Evolutionary conservation across 2,329 filamentous ascomycete genomes (phyloP).

Genomic region (Ascochyta rabiei): DNA sequence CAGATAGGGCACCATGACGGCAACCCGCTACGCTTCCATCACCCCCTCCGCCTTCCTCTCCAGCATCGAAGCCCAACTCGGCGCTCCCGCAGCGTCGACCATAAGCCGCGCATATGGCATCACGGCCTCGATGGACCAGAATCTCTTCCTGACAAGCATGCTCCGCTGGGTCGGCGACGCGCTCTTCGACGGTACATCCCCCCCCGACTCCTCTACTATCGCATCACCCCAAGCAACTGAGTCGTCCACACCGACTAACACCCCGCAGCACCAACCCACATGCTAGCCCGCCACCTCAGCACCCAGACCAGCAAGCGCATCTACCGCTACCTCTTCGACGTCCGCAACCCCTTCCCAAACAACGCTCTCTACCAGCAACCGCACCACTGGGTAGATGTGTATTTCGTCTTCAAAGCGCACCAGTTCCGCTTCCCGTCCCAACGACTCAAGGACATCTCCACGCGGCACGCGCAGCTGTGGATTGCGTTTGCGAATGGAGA

Average conservation of each 20-base stretch:
- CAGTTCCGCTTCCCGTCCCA: constrained; percentile 26
- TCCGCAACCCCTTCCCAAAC: constrained; percentile 35
- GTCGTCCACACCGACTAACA: too few relatives aligned
- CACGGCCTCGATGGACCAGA: constrained; percentile 36
- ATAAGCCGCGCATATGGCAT: constrained; percentile 49
- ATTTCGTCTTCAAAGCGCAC: constrained; percentile 33
- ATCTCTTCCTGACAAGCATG: constrained; percentile 46
- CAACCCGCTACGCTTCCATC: background rate
- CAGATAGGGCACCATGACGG: constrained; percentile 3
- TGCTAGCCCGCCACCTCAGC: constrained; percentile 16
- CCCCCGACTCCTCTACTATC: too few relatives aligned
- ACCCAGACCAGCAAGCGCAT: constrained; percentile 20
- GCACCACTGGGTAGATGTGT: constrained; percentile 41
- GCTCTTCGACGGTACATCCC: constrained; percentile 43
- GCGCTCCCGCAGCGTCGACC: constrained; percentile 10
- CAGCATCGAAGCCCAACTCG: constrained; percentile 25
- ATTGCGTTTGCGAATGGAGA: constrained; percentile 29
- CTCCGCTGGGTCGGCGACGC: constrained; percentile 53
- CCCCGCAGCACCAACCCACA: constrained; percentile 21
- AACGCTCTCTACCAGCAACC: constrained; percentile 23
- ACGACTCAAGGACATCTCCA: constrained; percentile 26
- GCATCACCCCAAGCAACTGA: too few relatives aligned
- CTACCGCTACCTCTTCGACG: constrained; percentile 37
- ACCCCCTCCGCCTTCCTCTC: constrained; percentile 30
- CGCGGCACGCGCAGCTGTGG: constrained; percentile 29